These are phyloP conservation scores for Penicillium arizonense DNA, from an alignment of 495 filamentous ascomycete genomes.

Conservation along the genomic window DNA sequence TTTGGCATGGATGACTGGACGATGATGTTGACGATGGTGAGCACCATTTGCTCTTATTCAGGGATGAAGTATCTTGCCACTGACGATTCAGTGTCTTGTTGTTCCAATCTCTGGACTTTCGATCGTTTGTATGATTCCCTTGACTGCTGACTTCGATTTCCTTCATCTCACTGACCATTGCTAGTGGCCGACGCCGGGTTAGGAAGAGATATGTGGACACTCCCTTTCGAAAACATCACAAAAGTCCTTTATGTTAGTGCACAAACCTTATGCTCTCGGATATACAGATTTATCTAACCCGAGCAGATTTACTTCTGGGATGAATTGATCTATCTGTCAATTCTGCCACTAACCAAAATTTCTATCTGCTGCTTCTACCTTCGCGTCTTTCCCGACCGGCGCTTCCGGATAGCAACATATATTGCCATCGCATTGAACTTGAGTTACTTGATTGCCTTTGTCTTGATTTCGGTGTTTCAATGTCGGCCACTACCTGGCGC, in stretches of 20 bases:
- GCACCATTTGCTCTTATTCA: neutral
- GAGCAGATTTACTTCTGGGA: slow-evolving; percentile 29
- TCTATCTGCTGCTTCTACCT: slow-evolving; percentile 41
- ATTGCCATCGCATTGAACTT: slow-evolving; percentile 36
- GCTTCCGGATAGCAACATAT: slow-evolving; percentile 27
- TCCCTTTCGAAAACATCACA: slow-evolving; percentile 46
- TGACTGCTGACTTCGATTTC: neutral
- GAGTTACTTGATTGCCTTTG: slow-evolving; percentile 34
- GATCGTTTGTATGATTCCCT: slow-evolving; percentile 19
- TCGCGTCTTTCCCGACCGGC: slow-evolving; percentile 39
- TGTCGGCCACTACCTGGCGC: slow-evolving; percentile 41
- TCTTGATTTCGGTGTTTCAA: slow-evolving; percentile 40
- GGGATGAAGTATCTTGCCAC: neutral
- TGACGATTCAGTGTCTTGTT: slow-evolving; percentile 12
- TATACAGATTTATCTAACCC: neutral
- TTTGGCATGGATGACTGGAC: slow-evolving; percentile 33
- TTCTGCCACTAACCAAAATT: slow-evolving; percentile 36
- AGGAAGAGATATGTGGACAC: slow-evolving; percentile 46
- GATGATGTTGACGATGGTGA: slow-evolving; percentile 31
- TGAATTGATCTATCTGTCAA: slow-evolving; percentile 35
- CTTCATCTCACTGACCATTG: neutral
- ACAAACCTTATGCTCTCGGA: neutral
- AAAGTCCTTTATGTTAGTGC: slow-evolving; percentile 30
- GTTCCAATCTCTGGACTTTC: slow-evolving; percentile 27
- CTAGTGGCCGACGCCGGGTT: slow-evolving; percentile 39